Evolutionary conservation across 352 stramenopile genomes (phyloP), one percentile per base, ranked within the genome.

Genomic region (Pythium phragmiticola): DNA sequence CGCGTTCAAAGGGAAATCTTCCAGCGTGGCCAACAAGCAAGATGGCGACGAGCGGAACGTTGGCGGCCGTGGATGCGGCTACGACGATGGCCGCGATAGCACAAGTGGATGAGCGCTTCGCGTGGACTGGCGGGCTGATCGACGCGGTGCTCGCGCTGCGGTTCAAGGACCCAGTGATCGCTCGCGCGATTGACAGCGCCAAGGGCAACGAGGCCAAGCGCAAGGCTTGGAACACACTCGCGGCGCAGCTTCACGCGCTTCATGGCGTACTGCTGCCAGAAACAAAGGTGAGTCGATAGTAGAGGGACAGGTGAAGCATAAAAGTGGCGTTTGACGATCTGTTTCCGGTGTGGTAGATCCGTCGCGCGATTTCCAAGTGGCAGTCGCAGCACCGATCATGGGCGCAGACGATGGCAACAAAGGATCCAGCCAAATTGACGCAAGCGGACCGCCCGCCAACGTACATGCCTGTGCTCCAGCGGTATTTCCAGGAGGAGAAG

Each of bases 311-410:
- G 3, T 5, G 26, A 6, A 43, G 0, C n/a, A 23, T 4, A 7
- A 3, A 30, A 48, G 8, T 17, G 33, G 46, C 46, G 46, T 26
- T 51, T 51, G 26, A 30, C 26, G 26, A 30, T 30, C 26, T 30
- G 26, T 30, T 30, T 30, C 26, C 26, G 23, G 48, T 41, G 7
- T 11, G n/a, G 6, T 67, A 68, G 61, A 19, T 68, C 33, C 52
- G 61, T 0, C 61, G 61, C 36, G 61, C 55, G 21, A 43, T 68
- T 30, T 68, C 61, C 45, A 68, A 68, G 61, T 68, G 61, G 61
- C 61, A 68, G 53, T 68, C 61, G 9, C 61, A 68, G 30, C 46
- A 68, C 37, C 52, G 53, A 11, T 42, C 61, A 21, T 68, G 53
- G 53, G 41, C 53, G 8, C 39, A 56, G 23, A 37, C 26, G 1